These are phyloP conservation scores for Diaporthe sp. DNA, from an alignment of 2,329 filamentous ascomycete species.

Conservation along the genomic window DNA sequence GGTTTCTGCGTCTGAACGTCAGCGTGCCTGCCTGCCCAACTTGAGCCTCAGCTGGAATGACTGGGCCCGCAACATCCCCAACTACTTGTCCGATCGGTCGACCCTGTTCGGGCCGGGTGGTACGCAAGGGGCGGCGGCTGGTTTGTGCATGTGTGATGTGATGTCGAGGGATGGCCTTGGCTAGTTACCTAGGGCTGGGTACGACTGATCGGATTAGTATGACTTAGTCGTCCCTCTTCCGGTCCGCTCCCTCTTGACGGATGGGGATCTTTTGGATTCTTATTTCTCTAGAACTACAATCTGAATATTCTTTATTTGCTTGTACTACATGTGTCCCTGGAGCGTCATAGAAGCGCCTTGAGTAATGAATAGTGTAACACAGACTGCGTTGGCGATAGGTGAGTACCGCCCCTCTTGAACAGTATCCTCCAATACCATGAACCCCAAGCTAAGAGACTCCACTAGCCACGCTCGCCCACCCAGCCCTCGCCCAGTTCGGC, in stretches of 20 bases:
- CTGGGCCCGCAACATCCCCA: conserved; percentile 35
- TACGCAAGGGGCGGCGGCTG: not conserved
- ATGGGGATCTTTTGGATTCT: not conserved
- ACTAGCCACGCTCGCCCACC: not conserved
- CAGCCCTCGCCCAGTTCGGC: conserved; percentile 30
- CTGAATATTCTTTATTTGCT: too few relatives aligned
- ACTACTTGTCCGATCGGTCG: conserved; percentile 33
- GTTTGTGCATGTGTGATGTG: not conserved
- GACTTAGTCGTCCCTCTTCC: not conserved
- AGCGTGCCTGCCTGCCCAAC: not conserved
- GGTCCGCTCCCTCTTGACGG: not conserved
- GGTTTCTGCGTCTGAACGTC: not conserved
- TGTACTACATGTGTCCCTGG: not conserved
- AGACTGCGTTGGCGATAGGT: conserved; percentile 25
- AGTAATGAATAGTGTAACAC: conserved; percentile 7
- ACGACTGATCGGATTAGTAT: conserved; percentile 7
- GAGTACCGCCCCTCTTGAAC: not conserved
- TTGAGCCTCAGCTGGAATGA: not conserved
- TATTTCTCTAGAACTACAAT: not conserved
- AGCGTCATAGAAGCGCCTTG: not conserved
- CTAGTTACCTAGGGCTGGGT: not conserved
- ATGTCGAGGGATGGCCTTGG: not conserved
- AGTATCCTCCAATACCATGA: too few relatives aligned
- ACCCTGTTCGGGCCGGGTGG: not conserved
- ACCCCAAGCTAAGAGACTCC: not conserved